Conservation (phyloP, 2,329 filamentous ascomycete species). For the Cladosporium sp. region DNA sequence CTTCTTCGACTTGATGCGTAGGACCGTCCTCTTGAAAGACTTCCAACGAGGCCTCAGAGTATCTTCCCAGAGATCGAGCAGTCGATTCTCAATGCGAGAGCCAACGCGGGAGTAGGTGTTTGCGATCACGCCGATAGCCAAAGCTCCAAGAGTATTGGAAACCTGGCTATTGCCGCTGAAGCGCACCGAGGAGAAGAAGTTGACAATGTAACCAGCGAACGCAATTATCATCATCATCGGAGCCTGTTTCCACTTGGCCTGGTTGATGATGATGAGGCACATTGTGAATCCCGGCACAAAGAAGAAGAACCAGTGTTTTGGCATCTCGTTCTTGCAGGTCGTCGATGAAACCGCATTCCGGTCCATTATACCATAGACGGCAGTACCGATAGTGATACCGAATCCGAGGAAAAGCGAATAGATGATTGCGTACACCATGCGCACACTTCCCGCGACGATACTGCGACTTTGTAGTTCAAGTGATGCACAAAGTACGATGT, state of each 20-base stretch:
- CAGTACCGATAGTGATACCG: slow-evolving; percentile 54
- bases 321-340: slow-evolving; percentile 49
- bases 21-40: slow-evolving; percentile 30
- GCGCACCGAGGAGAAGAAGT: slow-evolving; percentile 68
- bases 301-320: slow-evolving; percentile 62
- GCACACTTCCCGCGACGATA: slow-evolving; percentile 54
- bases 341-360: slow-evolving; percentile 49
- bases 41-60: slow-evolving; percentile 47
- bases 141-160: slow-evolving; percentile 74
- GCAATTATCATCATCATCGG: slow-evolving; percentile 76
- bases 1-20: slow-evolving; percentile 37
- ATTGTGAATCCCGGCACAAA: slow-evolving; percentile 75
- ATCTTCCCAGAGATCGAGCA: slow-evolving; percentile 57
- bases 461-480: slow-evolving; percentile 52
- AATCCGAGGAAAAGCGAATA: slow-evolving; percentile 56
- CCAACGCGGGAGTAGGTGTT: slow-evolving; percentile 77
- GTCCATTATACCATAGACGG: slow-evolving; percentile 53
- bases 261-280: slow-evolving; percentile 76
- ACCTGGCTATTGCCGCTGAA: slow-evolving; percentile 73
- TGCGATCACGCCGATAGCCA: slow-evolving; percentile 74
- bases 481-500: slow-evolving; percentile 53
- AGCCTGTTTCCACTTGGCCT: slow-evolving; percentile 76
- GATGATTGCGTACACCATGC: slow-evolving; percentile 57
- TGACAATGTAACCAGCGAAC: slow-evolving; percentile 72
- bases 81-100: slow-evolving; percentile 58